Evolutionary conservation across 768 basidiomycete species (phyloP), one percentile per base, ranked within the genome.

Genomic region (Suillus subaureus): DNA sequence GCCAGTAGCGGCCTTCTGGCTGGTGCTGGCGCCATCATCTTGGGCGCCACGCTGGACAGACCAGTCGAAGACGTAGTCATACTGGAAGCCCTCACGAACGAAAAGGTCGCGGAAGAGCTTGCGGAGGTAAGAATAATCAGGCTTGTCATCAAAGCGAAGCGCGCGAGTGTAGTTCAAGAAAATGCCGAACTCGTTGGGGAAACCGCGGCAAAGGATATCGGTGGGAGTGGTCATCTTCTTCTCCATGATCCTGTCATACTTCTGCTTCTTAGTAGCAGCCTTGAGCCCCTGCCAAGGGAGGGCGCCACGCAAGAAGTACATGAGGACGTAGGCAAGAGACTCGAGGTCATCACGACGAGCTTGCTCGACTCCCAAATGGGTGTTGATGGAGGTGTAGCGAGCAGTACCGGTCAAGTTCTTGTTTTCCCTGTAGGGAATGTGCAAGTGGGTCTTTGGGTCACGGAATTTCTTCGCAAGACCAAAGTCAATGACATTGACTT

Each of bases 171-270:
- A 99, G 83, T 99, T 99, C 74, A 99, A 83, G 87, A 98, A 99
- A 72, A 99, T 97, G 49, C 96, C 97, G 70, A 99, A 97, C 82
- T 99, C 97, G 83, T 96, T 96, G 67, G 97, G 97, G 87, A 97
- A 99, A n/a, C 94, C 96, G 70, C 97, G 96, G 84, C 97, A 99
- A 35, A 99, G 89, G 65, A 97, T 84, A 77, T 99, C 96, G 61
- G 94, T 96, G 16, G 96, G 94, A 0, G 96, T 97, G 43, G 97
- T 98, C 96, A 99, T 99, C 89, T 99, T 99, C 89, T 99, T 99
- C 83, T 99, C 97, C 97, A 99, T 99, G 83, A 99, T 99, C 67
- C 97, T 91, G 80, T 99, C 97, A 79, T 99, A 99, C 84, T 99
- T 99, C 86, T 99, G 97, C 88, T 99, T 99, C 94, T 99, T 99